Conservation (phyloP, 176 grass and related monocot species). For the Zea mays region DNA sequence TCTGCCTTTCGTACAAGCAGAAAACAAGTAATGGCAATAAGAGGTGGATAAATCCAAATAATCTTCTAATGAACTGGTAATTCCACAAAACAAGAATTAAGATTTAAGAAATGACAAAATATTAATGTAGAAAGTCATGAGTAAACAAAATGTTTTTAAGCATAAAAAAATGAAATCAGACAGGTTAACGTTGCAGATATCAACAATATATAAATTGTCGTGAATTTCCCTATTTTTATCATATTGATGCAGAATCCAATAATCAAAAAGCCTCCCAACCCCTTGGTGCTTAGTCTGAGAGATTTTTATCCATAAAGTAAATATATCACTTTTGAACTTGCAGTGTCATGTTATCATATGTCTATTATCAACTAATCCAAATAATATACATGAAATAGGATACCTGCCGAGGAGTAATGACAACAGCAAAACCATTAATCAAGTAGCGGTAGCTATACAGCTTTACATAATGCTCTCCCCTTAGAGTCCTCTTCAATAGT, state of each 20-base stretch:
- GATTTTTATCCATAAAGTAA: conserved; percentile 11
- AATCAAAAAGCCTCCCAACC: not conserved
- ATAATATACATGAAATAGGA: conserved; percentile 13
- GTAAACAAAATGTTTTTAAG: not conserved
- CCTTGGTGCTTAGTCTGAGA: not conserved
- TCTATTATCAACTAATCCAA: not conserved
- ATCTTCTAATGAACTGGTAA: not conserved
- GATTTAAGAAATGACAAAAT: not conserved
- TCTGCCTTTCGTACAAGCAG: conserved; percentile 68
- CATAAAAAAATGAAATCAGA: not conserved
- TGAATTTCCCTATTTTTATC: not conserved
- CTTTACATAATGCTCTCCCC: conserved; percentile 77
- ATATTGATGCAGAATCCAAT: conserved; percentile 28
- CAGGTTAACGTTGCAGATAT: conserved; percentile 9
- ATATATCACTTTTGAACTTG: not conserved
- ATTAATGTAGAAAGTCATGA: not conserved
- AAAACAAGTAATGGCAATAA: conserved; percentile 41
- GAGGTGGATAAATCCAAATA: conserved; percentile 2
- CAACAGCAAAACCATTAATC: conserved; percentile 94
- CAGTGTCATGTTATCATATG: not conserved
- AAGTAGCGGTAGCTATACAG: conserved; percentile 95
- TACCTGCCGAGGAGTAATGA: conserved; percentile 90
- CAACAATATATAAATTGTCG: not conserved
- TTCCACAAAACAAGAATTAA: not conserved
- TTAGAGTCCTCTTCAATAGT: conserved; percentile 78